Percentiles rank a stretch among this genome's conserved stretches.
phyloP scores from a whole-genome alignment of 768 basidiomycete species.

The Hericium coralloides region DNA sequence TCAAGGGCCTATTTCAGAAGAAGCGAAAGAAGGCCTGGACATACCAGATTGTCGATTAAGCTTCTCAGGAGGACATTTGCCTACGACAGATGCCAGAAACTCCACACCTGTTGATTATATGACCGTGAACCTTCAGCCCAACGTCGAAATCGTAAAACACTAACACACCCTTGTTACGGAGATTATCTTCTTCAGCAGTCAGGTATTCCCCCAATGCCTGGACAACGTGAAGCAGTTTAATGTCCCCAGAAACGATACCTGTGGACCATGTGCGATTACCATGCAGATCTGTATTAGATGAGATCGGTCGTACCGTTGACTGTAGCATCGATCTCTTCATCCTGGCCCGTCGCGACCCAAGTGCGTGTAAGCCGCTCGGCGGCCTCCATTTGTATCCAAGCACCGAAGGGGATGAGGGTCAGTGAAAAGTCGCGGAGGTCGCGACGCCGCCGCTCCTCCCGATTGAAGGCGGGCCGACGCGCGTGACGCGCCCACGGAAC shows the following conservation, averaged over 20 bases:
- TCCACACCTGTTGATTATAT: slow-evolving; percentile 55
- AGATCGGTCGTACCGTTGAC: slow-evolving; percentile 16
- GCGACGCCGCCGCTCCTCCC: too few relatives aligned
- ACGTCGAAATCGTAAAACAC: neutral
- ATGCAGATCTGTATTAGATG: neutral
- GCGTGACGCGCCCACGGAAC: too few relatives aligned
- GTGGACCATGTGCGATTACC: neutral
- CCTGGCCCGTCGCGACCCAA: slow-evolving; percentile 19
- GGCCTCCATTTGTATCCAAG: slow-evolving; percentile 14
- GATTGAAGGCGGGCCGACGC: too few relatives aligned
- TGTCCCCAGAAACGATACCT: slow-evolving; percentile 47
- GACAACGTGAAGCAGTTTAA: slow-evolving; percentile 68
- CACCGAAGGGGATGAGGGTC: too few relatives aligned
- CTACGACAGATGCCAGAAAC: slow-evolving; percentile 67
- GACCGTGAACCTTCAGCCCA: neutral
- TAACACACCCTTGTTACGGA: slow-evolving; percentile 66
- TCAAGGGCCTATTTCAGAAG: too few relatives aligned
- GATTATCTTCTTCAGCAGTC: slow-evolving; percentile 73
- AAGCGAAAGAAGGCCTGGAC: slow-evolving; percentile 12
- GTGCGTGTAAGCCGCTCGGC: slow-evolving; percentile 21
- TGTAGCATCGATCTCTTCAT: slow-evolving; percentile 18
- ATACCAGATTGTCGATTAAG: slow-evolving; percentile 79
- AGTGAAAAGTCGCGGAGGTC: too few relatives aligned
- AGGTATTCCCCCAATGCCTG: slow-evolving; percentile 83
- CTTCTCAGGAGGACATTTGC: slow-evolving; percentile 45